Evolutionary conservation across 2,329 filamentous ascomycete genomes (phyloP).

Genomic region (Ascochyta fabae): DNA sequence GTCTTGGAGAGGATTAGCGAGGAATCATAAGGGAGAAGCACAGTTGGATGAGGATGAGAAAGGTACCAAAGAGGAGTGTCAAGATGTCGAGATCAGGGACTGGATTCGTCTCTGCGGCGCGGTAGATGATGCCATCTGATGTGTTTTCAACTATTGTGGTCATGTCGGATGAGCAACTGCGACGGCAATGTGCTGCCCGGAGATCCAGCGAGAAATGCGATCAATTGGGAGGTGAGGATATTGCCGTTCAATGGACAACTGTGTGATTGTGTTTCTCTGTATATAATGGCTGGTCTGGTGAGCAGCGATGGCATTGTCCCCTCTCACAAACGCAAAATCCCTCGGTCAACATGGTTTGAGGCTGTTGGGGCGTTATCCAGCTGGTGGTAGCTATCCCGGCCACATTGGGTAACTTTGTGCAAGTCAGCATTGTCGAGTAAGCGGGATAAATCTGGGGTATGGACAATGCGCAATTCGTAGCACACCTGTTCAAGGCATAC

Average conservation of each 20-base stretch:
- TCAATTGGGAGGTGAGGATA: too few species aligned
- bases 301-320: background rate
- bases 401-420: slow-evolving; percentile 25
- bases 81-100: slow-evolving; percentile 50
- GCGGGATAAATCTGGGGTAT: slow-evolving; percentile 25
- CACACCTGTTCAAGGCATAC: slow-evolving; percentile 2
- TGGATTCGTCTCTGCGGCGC: slow-evolving; percentile 39
- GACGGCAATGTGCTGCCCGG: too few species aligned
- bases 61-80: slow-evolving; percentile 51
- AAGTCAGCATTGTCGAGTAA: slow-evolving; percentile 32
- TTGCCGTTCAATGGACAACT: too few species aligned
- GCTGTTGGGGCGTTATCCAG: background rate
- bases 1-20: slow-evolving; percentile 21
- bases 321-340: background rate
- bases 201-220: too few species aligned
- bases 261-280: too few species aligned
- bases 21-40: background rate
- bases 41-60: background rate
- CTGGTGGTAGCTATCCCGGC: slow-evolving; percentile 9
- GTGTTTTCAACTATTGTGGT: slow-evolving; percentile 44
- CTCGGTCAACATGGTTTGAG: slow-evolving; percentile 1
- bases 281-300: too few species aligned
- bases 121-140: slow-evolving; percentile 38
- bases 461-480: slow-evolving; percentile 5
- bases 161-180: slow-evolving; percentile 23